Conservation (phyloP, 371 early-diverging fungal species). For the Mucor velutinosus region DNA sequence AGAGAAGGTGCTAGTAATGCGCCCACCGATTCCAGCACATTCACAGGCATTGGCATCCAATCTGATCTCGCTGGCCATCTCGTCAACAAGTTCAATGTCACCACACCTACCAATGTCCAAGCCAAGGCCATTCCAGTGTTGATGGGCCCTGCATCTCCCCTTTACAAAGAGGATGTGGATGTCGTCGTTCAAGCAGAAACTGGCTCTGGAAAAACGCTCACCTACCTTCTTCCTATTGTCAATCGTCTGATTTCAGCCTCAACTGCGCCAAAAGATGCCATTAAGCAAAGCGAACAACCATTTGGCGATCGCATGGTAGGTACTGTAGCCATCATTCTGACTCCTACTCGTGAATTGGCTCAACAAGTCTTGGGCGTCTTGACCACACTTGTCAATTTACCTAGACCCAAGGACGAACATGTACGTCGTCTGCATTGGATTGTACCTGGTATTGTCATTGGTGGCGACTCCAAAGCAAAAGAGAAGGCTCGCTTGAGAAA, state of each 20-base stretch:
- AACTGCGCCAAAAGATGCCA: constrained; percentile 27
- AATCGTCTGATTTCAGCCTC: constrained; percentile 51
- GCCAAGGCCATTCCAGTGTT: constrained; percentile 68
- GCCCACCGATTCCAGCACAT: constrained; percentile 58
- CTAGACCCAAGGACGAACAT: constrained; percentile 50
- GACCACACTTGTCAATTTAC: constrained; percentile 67
- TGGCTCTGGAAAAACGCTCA: constrained; percentile 98
- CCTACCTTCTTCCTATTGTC: constrained; percentile 91
- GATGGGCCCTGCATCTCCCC: constrained; percentile 48
- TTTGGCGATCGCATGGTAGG: constrained; percentile 62
- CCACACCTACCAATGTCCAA: constrained; percentile 74
- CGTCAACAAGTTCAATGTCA: constrained; percentile 63
- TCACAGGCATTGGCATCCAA: constrained; percentile 77
- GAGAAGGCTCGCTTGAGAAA: constrained; percentile 93
- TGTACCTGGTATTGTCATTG: constrained; percentile 88
- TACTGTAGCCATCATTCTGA: constrained; percentile 85
- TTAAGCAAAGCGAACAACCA: constrained; percentile 15
- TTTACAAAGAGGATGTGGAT: constrained; percentile 62
- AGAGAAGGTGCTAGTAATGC: constrained; percentile 59
- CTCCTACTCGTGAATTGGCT: constrained; percentile 98
- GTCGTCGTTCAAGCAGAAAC: constrained; percentile 94
- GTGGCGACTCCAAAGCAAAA: constrained; percentile 90
- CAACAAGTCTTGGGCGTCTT: constrained; percentile 89
- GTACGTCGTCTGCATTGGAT: constrained; percentile 86
- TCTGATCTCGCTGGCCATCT: constrained; percentile 68